Evolutionary conservation across 441 rosid genomes (phyloP).

Genomic region (Geranium incanum): DNA sequence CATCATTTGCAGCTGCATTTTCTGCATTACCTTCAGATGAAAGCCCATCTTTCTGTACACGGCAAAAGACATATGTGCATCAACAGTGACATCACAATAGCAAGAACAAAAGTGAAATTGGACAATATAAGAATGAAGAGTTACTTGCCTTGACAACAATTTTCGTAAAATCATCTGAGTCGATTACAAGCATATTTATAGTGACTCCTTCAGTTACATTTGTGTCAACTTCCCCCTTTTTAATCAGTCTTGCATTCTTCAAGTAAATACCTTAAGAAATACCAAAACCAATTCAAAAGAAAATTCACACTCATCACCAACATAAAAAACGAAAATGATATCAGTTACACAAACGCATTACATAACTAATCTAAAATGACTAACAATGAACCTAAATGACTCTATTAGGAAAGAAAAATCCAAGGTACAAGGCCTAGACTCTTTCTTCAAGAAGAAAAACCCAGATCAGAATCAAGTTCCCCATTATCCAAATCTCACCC

Average conservation of each 20-base stretch:
- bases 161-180: background rate
- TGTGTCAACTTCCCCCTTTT: background rate
- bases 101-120: background rate
- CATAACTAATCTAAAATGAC: background rate
- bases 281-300: background rate
- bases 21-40: background rate
- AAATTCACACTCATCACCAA: background rate
- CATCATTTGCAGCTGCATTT: background rate
- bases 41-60: background rate
- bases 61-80: background rate
- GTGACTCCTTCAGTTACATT: background rate
- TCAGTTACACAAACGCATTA: background rate
- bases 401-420: background rate
- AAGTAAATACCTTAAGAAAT: background rate
- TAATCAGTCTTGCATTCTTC: constrained; percentile 5
- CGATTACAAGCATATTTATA: background rate
- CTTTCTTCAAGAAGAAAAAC: background rate
- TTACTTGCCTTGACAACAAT: constrained; percentile 3
- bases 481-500: background rate
- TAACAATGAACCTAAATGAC: background rate
- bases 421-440: background rate
- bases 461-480: constrained; percentile 4
- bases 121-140: background rate
- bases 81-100: background rate
- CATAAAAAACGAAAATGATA: background rate